Evolutionary conservation across 352 stramenopile species (phyloP).

Genomic region (Globisporangium rhizosaccharum): DNA sequence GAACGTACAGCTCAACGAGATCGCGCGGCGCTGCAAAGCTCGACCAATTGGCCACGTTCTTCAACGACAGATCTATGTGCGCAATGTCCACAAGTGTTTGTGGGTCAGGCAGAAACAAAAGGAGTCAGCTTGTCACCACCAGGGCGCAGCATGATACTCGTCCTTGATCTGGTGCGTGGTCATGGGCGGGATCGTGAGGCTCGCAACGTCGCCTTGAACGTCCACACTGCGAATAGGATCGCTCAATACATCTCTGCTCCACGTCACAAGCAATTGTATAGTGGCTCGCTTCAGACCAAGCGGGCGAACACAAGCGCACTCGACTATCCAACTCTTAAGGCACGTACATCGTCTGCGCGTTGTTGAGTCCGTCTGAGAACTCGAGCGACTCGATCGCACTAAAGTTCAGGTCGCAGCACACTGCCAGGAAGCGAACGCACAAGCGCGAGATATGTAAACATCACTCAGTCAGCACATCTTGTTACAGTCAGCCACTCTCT

Average conservation of each 20-base stretch:
- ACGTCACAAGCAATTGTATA: neutral
- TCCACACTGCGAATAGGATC: slow-evolving; percentile 9
- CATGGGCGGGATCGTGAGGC: slow-evolving; percentile 4
- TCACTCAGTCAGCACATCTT: no score
- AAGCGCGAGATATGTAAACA: no score
- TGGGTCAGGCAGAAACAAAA: neutral
- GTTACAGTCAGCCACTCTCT: no score
- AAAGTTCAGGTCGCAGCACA: slow-evolving; percentile 7
- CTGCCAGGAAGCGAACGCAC: no score
- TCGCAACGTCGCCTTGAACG: slow-evolving; percentile 5
- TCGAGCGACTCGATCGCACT: slow-evolving; percentile 8
- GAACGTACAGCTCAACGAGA: slow-evolving; percentile 3
- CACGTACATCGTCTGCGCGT: slow-evolving; percentile 2
- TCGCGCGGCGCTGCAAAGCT: neutral
- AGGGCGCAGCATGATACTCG: neutral
- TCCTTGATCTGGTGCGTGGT: slow-evolving; percentile 4
- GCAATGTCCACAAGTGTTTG: neutral
- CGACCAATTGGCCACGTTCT: slow-evolving; percentile 9
- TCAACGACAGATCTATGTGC: slow-evolving; percentile 10
- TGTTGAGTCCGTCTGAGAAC: slow-evolving; percentile 7
- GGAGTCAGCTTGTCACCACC: no score
- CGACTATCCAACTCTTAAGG: no score
- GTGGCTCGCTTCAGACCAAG: neutral
- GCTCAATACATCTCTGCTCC: slow-evolving; percentile 6
- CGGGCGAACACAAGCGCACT: no score